Evolutionary conservation across 2,329 filamentous ascomycete species (phyloP), one percentile per base, ranked within the genome.

Genomic region (Alternaria ventricosa): DNA sequence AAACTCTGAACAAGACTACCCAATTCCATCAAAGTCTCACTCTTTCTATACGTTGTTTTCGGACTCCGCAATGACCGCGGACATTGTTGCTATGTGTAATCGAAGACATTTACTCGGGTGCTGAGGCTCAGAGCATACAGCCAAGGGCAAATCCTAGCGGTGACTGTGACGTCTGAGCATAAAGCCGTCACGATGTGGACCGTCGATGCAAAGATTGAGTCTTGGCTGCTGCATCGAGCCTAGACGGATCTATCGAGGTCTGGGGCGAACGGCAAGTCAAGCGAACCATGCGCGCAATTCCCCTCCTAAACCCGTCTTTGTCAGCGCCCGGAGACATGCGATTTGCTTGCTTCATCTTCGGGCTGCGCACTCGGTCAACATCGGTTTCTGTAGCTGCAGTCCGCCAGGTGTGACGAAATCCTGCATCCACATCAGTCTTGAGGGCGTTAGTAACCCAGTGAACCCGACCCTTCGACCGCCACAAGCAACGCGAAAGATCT

Each of bases 191-290:
- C 54, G 54, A 66, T 56, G 67, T 63, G 62, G 64, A 66, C 36
- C 61, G 53, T 36, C 41, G 15, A 70, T 71, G 71, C 69, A 67
- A 49, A 41, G 25, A 8, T 41, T 77, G 75, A 30, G 57, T 50
- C 73, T 76, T 74, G 73, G 72, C 74, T 69, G 47, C 75, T 64
- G 9, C 4, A 65, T 68, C 6, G 20, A 47, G 70, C 20, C 27
- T 67, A 67, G 59, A 30, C 4, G 18, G 18, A 33, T 46, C 23
- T 41, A 6, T n/a, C 28, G 5, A 11, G 20, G 49, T 51, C 28
- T 15, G 49, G 28, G 49, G 30, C 15, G 10, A 60, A 61, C 20
- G 44, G 30, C 22, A 43, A 23, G n/a, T 44, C 43, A 53, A 63
- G 62, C 53, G 44, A 58, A 60, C 47, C 66, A 67, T 60, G 45